Percentiles rank a stretch among this genome's conserved stretches.
Evolutionary conservation across 306 rosid genomes (phyloP).

Genomic region (Gynostemma pentaphyllum): DNA sequence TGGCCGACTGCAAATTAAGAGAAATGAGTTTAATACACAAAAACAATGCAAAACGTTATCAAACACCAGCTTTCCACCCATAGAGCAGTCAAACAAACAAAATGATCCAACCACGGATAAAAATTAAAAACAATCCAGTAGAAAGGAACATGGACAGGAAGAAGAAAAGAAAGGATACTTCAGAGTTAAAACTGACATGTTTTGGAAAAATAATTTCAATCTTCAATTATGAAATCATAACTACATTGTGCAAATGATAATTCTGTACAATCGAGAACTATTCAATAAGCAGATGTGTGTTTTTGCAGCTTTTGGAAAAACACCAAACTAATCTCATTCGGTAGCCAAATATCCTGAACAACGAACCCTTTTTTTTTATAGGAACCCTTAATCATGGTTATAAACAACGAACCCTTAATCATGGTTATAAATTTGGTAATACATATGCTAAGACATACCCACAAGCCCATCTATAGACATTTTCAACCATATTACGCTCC

Average conservation of each 20-base stretch:
- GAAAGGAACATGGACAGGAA: background rate
- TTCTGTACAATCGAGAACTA: background rate
- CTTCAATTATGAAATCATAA: background rate
- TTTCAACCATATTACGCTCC: constrained; percentile 85
- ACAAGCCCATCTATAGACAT: constrained; percentile 87
- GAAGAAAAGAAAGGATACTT: background rate
- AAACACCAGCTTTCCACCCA: background rate
- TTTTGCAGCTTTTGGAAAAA: background rate
- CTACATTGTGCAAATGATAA: background rate
- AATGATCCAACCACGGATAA: background rate
- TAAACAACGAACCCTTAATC: background rate
- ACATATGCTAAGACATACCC: constrained; percentile 49
- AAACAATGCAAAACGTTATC: background rate
- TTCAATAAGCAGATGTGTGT: background rate
- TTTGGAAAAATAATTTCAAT: background rate
- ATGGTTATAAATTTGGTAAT: background rate
- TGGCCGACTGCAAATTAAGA: constrained; percentile 60
- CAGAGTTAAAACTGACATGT: background rate
- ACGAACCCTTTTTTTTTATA: background rate
- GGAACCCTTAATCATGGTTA: background rate
- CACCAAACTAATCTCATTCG: background rate
- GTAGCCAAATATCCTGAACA: background rate
- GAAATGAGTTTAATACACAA: background rate
- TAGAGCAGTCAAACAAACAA: background rate
- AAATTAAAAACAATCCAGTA: background rate